Conservation (phyloP, 2,329 filamentous ascomycete genomes). For the Pyricularia sp. region DNA sequence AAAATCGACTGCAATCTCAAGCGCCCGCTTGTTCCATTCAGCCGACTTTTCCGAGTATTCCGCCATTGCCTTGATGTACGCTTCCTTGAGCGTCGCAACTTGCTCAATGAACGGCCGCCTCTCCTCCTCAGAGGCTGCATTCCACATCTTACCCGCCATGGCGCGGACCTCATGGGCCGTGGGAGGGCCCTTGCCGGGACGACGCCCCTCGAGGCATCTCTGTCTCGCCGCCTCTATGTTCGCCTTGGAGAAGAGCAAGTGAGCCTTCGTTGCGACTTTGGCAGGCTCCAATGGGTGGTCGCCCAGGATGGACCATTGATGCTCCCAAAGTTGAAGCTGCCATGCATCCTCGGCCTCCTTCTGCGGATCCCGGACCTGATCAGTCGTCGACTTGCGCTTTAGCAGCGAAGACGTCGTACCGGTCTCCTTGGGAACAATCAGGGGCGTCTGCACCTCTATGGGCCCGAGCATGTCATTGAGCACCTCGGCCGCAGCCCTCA, state of each 20-base stretch:
- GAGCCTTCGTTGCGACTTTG: constrained; percentile 70
- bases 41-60: constrained; percentile 47
- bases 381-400: constrained; percentile 37
- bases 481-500: constrained; percentile 80
- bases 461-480: constrained; percentile 69
- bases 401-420: constrained; percentile 11
- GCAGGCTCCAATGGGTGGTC: constrained; percentile 58
- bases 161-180: constrained; percentile 71
- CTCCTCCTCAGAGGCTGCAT: constrained; percentile 54
- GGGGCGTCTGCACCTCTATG: constrained; percentile 60
- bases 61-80: constrained; percentile 43
- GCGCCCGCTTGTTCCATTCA: constrained; percentile 60
- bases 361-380: constrained; percentile 12
- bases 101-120: constrained; percentile 68
- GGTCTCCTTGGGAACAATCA: constrained; percentile 53
- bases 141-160: constrained; percentile 86
- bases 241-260: constrained; percentile 76
- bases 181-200: constrained; percentile 49
- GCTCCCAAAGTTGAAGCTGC: constrained; percentile 38
- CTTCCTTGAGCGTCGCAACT: constrained; percentile 56
- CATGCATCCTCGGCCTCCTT: constrained; percentile 43
- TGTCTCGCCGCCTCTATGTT: constrained; percentile 51
- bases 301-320: constrained; percentile 50
- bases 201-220: constrained; percentile 52
- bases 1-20: constrained; percentile 37